phyloP scores from a whole-genome alignment of 2,329 filamentous ascomycete species.

The Dothideomycetidae sp. region DNA sequence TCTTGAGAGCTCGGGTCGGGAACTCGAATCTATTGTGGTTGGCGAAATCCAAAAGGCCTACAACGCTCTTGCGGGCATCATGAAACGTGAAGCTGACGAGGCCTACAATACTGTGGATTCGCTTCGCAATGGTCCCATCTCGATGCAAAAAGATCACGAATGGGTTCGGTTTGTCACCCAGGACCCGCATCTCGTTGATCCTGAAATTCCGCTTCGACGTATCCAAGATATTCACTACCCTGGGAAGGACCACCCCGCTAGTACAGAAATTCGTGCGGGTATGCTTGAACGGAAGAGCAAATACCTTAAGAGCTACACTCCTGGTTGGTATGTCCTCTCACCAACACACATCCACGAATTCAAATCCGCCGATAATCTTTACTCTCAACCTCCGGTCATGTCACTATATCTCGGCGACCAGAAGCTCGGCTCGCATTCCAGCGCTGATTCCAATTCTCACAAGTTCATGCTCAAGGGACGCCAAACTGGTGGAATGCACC shows the following conservation, averaged over 20 bases:
- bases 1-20: slow-evolving; percentile 81
- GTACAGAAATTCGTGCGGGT: slow-evolving; percentile 72
- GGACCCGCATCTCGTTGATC: slow-evolving; percentile 78
- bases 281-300: slow-evolving; percentile 97
- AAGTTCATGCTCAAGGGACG: slow-evolving; percentile 97
- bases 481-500: slow-evolving; percentile 84
- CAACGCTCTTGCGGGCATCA: slow-evolving; percentile 78
- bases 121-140: slow-evolving; percentile 68
- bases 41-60: slow-evolving; percentile 97
- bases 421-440: slow-evolving; percentile 84
- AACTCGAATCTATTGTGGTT: slow-evolving; percentile 91
- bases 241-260: slow-evolving; percentile 72
- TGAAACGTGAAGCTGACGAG: slow-evolving; percentile 81
- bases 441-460: slow-evolving; percentile 69
- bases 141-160: slow-evolving; percentile 89
- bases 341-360: slow-evolving; percentile 97
- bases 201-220: slow-evolving; percentile 61
- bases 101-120: slow-evolving; percentile 65
- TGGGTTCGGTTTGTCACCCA: slow-evolving; percentile 71
- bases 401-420: slow-evolving; percentile 89
- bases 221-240: slow-evolving; percentile 80
- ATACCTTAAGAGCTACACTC: slow-evolving; percentile 92
- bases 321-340: slow-evolving; percentile 93
- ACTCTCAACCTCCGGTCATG: slow-evolving; percentile 78
- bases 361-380: slow-evolving; percentile 87